A percentile compares a stretch with the other conserved stretches of the same genome.
phyloP scores from a whole-genome alignment of 1,139 yeast species.

The Yamadazyma dushanensis region DNA sequence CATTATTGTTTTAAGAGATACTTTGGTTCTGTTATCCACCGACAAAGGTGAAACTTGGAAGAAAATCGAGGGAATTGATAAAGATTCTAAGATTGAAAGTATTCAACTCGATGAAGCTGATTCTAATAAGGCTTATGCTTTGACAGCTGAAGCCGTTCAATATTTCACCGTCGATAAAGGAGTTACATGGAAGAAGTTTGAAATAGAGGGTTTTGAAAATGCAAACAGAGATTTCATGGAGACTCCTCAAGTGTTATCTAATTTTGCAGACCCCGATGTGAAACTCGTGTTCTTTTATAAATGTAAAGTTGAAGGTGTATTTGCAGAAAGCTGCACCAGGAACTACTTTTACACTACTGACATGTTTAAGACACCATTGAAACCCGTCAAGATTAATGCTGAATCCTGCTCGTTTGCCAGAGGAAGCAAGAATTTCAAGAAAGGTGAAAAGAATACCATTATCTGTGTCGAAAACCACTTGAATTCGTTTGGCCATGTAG shows the following conservation, averaged over 20 bases:
- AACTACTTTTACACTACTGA: slow-evolving; percentile 52
- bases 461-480: slow-evolving; percentile 47
- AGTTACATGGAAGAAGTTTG: slow-evolving; percentile 52
- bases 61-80: slow-evolving; percentile 28
- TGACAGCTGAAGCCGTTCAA: slow-evolving; percentile 39
- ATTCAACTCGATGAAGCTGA: slow-evolving; percentile 47
- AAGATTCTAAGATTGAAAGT: slow-evolving; percentile 20
- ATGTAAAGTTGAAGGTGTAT: slow-evolving; percentile 31
- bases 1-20: slow-evolving; percentile 39
- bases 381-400: slow-evolving; percentile 31
- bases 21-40: slow-evolving; percentile 40
- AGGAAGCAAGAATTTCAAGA: slow-evolving; percentile 37
- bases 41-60: slow-evolving; percentile 64
- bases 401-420: slow-evolving; percentile 55
- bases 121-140: slow-evolving; percentile 52
- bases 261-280: slow-evolving; percentile 40
- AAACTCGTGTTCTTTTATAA: slow-evolving; percentile 38
- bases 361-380: slow-evolving; percentile 42
- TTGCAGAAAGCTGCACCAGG: slow-evolving; percentile 31
- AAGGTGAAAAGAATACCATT: slow-evolving; percentile 44
- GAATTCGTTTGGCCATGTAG: slow-evolving; percentile 46
- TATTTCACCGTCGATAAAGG: slow-evolving; percentile 61
- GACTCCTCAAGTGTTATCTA: slow-evolving; percentile 31
- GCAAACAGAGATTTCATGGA: slow-evolving; percentile 12
- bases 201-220: slow-evolving; percentile 14